Conservation (phyloP, 768 basidiomycete genomes). For the Termitomyces sp. region DNA sequence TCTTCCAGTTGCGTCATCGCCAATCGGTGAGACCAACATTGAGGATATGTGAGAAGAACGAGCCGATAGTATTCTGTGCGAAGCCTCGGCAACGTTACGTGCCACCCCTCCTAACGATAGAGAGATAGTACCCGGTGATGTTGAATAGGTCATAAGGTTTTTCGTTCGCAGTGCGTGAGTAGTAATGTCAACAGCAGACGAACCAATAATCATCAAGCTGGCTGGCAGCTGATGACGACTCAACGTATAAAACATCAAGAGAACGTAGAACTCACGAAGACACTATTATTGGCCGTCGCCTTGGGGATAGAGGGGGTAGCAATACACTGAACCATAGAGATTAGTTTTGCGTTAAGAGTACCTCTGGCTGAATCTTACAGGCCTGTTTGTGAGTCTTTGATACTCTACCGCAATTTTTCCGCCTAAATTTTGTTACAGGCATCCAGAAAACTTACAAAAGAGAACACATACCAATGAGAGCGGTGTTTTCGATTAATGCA, state of each 20-base stretch:
- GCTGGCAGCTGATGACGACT: conserved; percentile 25
- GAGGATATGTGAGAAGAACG: conserved; percentile 32
- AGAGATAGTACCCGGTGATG: conserved; percentile 71
- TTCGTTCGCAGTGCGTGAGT: conserved; percentile 38
- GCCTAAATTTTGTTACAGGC: conserved; percentile 35
- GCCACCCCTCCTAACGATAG: conserved; percentile 85
- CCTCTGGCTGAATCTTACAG: conserved; percentile 25
- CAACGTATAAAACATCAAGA: neutral
- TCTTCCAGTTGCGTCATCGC: conserved; percentile 71
- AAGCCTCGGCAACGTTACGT: conserved; percentile 92
- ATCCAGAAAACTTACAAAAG: neutral
- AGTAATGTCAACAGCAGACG: conserved; percentile 87
- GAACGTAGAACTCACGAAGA: conserved; percentile 7
- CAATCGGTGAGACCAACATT: conserved; percentile 72
- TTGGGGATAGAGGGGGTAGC: conserved; percentile 1
- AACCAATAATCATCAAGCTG: conserved; percentile 72
- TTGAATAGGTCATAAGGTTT: conserved; percentile 50
- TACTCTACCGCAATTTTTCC: conserved; percentile 78
- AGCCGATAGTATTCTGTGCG: conserved; percentile 55
- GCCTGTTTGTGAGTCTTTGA: conserved; percentile 39
- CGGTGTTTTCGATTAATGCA: conserved; percentile 86
- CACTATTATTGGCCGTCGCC: neutral
- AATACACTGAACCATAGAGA: neutral
- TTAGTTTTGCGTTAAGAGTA: conserved; percentile 2
- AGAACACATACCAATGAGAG: conserved; percentile 60